phyloP scores from a whole-genome alignment of 176 grass and related monocot species.

The Oryza coarctata region DNA sequence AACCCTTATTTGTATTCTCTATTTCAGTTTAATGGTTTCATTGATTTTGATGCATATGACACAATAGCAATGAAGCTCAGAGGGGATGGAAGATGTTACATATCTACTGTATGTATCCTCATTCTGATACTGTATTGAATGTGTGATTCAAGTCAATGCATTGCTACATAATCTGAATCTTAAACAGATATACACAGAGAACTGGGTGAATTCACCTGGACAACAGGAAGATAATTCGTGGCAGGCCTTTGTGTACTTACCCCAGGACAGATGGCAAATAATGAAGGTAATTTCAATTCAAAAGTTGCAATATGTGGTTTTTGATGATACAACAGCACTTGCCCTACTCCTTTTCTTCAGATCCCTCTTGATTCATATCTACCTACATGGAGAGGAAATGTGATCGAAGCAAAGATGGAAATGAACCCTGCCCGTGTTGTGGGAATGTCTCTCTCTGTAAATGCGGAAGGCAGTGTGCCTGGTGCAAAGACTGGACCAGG shows the following conservation, averaged over 20 bases:
- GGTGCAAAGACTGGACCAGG: conserved; percentile 79
- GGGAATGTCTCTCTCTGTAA: conserved; percentile 85
- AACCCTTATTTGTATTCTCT: neutral
- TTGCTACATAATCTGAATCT: conserved; percentile 22
- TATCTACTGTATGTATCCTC: conserved; percentile 74
- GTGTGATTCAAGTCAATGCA: conserved; percentile 24
- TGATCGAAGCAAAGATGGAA: conserved; percentile 67
- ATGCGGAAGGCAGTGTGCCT: conserved; percentile 75
- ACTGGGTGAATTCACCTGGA: conserved; percentile 93
- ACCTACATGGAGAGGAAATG: conserved; percentile 86
- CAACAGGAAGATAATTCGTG: conserved; percentile 94
- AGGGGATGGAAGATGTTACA: conserved; percentile 96
- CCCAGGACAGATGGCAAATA: conserved; percentile 59
- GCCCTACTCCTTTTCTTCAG: conserved; percentile 37
- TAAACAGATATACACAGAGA: conserved; percentile 93
- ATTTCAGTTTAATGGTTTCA: conserved; percentile 84
- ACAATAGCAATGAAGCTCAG: conserved; percentile 93
- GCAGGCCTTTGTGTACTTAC: conserved; percentile 83
- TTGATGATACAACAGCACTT: neutral
- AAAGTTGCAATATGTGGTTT: neutral
- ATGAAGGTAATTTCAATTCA: conserved; percentile 61
- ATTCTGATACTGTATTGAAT: neutral
- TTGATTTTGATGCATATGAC: conserved; percentile 91
- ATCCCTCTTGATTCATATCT: conserved; percentile 76
- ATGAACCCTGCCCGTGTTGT: conserved; percentile 92